Base-by-base conservation (phyloP, 1,139 yeast species). In the Saccharomyces hybrid region DNA sequence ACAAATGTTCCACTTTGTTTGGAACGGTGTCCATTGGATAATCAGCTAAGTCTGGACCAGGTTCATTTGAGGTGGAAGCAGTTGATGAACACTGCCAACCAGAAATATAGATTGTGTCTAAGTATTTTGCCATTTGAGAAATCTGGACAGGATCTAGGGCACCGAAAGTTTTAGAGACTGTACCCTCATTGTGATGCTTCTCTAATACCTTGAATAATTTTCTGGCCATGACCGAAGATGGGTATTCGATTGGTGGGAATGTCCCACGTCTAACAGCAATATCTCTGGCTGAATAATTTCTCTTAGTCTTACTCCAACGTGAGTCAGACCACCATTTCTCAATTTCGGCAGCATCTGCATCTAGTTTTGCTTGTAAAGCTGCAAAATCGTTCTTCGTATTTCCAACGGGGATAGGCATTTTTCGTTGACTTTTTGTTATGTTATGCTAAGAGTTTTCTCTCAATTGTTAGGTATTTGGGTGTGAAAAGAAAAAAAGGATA, bases 61-160 rank as follows among this genome's bases (percentile, higher is more conserved):
- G 98, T 75, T 91, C 98, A 72, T 93, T 91, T 47, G 97, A 88
- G 51, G 97, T 88, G 28, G 97, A 91, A 55, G 98, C 97, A 52
- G 97, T 91, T 38, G 97, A 89, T 53, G 97, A 90, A 73, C 96
- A 90, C 77, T 93, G 98, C 99, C 99, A 91, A 56, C 99, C 99
- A 51, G 96, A 87, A 62, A 91, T 95, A 73, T 93, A 91, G 65
- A 93, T 81, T 27, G 96, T 81, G 74, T 91, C 99, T 69, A 91
- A 79, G 76, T 89, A 88, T 74, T 88, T 88, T 62, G 96, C 96
- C 97, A 91, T 90, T 75, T 91, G 98, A 57, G 97, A 79, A 64
- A 90, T 89, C 70, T 91, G 99, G 62, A 93, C 87, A 48, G 98
- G 98, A 73, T 91, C 99, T 66, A 91, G 79, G 31, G 97, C 97